Evolutionary conservation across 805 yeast species (phyloP), one percentile per base, ranked within the genome.

Genomic region (Metschnikowia baotianmanensis): DNA sequence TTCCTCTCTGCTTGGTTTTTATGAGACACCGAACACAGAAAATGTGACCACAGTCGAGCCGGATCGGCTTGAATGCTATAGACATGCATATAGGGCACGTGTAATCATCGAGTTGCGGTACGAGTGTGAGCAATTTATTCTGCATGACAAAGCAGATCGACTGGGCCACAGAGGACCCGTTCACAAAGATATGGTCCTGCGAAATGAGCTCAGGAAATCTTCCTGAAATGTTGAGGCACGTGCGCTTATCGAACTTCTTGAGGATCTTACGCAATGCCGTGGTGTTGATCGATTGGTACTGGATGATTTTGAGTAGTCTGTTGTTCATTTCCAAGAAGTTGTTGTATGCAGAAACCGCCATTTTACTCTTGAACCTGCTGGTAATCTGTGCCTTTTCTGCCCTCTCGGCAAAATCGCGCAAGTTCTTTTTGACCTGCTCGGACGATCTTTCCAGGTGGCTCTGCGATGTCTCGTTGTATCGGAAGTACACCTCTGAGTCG

Each of bases 41-140:
- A 16, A 82, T 62, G 55, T 84, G 93, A 1, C 73, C 73, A 58
- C 93, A 84, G 8, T 59, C 62, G 12, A 84, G 63, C 34, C 80
- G 62, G 34, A 84, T 80, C 2, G 93, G 93, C 52, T 83, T 82
- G 62, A 73, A 84, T 0, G 89, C 88, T 33, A 84, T 71, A 2
- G 77, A 71, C 57, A 77, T 74, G 56, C 93, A 84, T 8, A 84
- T 78, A 1, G 90, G 87, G 55, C 93, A 84, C 1, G 78, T 65
- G 52, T 83, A 84, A 56, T 85, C 91, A 35, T 84, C 90, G 4
- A 85, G 61, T 56, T 83, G 90, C 1, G 93, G 93, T 1, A 83
- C 64, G 1, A 84, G 59, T 21, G 73, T 69, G 26, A 84, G 58
- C 13, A 84, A 59, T 19, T 77, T 68, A 18, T 66, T 67, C 22